Evolutionary conservation across 1,139 yeast species (phyloP).

Genomic region (Hemisphaericaspora xylanilytica): DNA sequence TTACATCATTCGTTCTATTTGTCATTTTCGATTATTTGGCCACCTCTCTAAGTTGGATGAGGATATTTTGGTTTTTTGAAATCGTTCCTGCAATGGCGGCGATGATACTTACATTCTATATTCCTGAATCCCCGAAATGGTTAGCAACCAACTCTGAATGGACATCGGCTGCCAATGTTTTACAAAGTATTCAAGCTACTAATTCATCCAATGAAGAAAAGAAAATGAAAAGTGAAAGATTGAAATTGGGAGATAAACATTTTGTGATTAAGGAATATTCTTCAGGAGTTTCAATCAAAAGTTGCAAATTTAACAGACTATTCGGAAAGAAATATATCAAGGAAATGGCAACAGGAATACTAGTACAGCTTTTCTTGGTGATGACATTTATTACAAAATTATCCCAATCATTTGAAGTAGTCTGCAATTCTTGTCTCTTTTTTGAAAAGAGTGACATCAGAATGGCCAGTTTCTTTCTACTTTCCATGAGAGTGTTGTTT

Average conservation of each 20-base stretch:
- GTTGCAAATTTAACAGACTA: constrained; percentile 20
- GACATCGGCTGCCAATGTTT: constrained; percentile 29
- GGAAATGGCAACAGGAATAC: constrained; percentile 23
- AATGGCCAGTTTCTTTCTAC: constrained; percentile 22
- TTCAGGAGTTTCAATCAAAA: constrained; percentile 19
- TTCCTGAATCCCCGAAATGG: constrained; percentile 40
- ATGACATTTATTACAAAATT: constrained; percentile 23
- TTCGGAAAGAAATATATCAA: constrained; percentile 23
- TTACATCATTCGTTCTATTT: constrained; percentile 22
- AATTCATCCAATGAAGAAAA: constrained; percentile 6
- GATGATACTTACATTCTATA: constrained; percentile 15
- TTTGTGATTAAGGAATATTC: constrained; percentile 29
- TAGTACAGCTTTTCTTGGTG: constrained; percentile 27
- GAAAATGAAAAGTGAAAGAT: constrained; percentile 9
- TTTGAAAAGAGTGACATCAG: constrained; percentile 16
- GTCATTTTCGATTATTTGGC: constrained; percentile 18
- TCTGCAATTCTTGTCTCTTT: constrained; percentile 31
- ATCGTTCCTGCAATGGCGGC: constrained; percentile 22
- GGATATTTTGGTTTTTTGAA: constrained; percentile 25
- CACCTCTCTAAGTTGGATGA: constrained; percentile 12
- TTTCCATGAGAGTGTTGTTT: constrained; percentile 23
- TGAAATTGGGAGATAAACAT: constrained; percentile 19
- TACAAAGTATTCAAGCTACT: constrained; percentile 16
- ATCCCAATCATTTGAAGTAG: constrained; percentile 24
- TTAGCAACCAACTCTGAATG: constrained; percentile 31